These are phyloP conservation scores for Ciborinia camelliae DNA, from an alignment of 2,329 filamentous ascomycete species.

Conservation along the genomic window DNA sequence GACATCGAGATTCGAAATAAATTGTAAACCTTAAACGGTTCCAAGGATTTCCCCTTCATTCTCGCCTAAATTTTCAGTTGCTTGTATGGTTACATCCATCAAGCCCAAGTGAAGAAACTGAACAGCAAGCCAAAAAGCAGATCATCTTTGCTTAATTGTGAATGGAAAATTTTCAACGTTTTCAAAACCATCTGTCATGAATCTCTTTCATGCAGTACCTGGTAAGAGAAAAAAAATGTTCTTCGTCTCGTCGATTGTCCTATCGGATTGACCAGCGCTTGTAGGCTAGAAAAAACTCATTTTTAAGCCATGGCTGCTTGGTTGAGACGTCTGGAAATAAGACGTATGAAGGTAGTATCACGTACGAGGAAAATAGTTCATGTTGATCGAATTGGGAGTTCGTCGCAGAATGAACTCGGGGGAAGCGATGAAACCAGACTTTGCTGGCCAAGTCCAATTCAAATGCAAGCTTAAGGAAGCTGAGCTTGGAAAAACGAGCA, in stretches of 20 bases:
- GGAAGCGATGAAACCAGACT: neutral
- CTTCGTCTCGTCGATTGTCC: neutral
- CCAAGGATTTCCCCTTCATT: slow-evolving; percentile 15
- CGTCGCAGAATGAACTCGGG: neutral
- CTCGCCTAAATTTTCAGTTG: neutral
- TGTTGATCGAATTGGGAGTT: neutral
- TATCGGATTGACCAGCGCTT: slow-evolving; percentile 2
- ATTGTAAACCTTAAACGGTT: neutral
- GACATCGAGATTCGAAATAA: neutral
- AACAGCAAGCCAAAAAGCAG: neutral
- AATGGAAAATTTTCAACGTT: neutral
- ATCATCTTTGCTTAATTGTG: neutral
- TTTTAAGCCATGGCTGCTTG: neutral
- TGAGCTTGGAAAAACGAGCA: neutral
- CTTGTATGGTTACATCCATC: slow-evolving; percentile 5
- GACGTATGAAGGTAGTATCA: neutral
- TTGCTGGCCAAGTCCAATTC: neutral
- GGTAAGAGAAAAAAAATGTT: neutral
- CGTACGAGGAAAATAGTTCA: neutral
- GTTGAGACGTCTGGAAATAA: slow-evolving; percentile 4
- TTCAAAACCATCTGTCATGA: neutral
- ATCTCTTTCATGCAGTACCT: slow-evolving; percentile 11
- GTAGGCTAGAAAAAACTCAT: neutral
- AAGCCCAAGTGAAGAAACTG: neutral
- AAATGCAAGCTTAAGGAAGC: neutral